These are phyloP conservation scores for Emericellopsis cladophorae DNA, from an alignment of 2,329 filamentous ascomycete species.

Conservation along the genomic window DNA sequence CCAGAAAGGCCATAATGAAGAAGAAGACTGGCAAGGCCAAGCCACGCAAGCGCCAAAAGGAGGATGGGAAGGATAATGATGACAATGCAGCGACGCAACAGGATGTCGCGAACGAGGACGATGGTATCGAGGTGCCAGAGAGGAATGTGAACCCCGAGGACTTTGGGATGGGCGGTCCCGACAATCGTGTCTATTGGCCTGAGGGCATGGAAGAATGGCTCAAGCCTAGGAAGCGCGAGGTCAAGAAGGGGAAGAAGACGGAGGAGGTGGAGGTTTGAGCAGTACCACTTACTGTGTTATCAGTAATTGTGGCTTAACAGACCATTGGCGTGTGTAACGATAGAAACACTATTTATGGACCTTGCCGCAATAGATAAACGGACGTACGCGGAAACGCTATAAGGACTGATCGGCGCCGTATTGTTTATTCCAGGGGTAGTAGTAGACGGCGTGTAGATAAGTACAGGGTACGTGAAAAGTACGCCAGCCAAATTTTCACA, in stretches of 20 bases:
- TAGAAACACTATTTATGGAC: no score
- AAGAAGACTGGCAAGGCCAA: conserved; percentile 23
- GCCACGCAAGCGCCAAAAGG: conserved; percentile 15
- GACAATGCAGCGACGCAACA: conserved; percentile 11
- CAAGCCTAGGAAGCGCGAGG: conserved; percentile 61
- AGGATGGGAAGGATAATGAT: conserved; percentile 1
- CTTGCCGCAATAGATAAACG: no score
- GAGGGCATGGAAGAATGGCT: conserved; percentile 85
- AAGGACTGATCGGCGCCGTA: no score
- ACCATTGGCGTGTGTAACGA: no score
- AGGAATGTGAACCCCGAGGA: conserved; percentile 50
- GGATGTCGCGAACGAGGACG: conserved; percentile 18
- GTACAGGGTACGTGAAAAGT: no score
- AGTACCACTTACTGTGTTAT: no score
- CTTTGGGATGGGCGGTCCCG: conserved; percentile 73
- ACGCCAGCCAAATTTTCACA: no score
- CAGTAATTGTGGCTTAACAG: no score
- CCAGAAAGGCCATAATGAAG: conserved; percentile 27
- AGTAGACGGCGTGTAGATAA: no score
- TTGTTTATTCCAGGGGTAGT: no score
- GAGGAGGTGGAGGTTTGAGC: neutral
- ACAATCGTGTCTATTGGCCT: conserved; percentile 82
- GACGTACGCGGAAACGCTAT: no score
- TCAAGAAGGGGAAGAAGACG: conserved; percentile 34
- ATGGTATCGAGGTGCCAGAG: conserved; percentile 21